These are phyloP conservation scores for Juncus inflexus DNA, from an alignment of 176 grass and related monocot genomes.

Conservation along the genomic window DNA sequence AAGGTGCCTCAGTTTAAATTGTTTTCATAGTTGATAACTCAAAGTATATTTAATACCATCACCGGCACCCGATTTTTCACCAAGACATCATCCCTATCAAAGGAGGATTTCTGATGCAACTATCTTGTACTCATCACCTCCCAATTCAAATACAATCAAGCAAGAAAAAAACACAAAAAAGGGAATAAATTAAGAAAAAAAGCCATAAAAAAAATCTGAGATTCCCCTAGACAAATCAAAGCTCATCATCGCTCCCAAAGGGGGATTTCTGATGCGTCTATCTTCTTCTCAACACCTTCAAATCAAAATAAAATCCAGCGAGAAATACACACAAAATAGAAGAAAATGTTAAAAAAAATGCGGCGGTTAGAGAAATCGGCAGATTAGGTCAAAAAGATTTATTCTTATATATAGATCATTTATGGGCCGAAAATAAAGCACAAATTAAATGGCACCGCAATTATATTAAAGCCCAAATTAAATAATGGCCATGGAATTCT, in stretches of 20 bases:
- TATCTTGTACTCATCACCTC: no score
- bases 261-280: conserved; percentile 35
- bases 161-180: no score
- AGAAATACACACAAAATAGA: not conserved
- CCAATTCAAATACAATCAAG: no score
- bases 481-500: no score
- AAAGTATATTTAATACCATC: conserved; percentile 38
- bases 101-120: no score
- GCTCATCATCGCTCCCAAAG: not conserved
- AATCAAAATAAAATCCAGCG: not conserved
- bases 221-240: no score
- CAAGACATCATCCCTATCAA: conserved; percentile 11
- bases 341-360: not conserved
- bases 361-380: not conserved
- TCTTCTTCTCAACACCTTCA: conserved; percentile 15
- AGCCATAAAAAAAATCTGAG: no score
- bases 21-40: conserved; percentile 22
- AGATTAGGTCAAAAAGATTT: not conserved
- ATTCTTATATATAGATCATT: not conserved
- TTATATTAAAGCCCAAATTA: no score
- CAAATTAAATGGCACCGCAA: no score
- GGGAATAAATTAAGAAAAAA: no score
- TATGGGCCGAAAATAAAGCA: no score
- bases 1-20: conserved; percentile 30
- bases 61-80: not conserved